phyloP scores from a whole-genome alignment of 257 asterid species.

The Jasminum sambac region DNA sequence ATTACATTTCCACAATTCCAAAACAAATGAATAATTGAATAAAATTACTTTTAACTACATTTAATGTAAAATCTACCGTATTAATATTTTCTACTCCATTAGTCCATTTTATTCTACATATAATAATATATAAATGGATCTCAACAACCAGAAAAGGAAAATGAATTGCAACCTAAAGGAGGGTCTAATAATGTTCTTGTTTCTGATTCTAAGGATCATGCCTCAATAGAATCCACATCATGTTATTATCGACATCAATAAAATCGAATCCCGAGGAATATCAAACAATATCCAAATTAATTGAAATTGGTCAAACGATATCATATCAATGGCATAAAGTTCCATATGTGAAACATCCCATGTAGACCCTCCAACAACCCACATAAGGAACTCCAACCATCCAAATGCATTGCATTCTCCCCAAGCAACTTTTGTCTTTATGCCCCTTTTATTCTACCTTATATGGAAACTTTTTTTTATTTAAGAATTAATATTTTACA shows the following conservation, averaged over 20 bases:
- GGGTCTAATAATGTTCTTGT: not conserved
- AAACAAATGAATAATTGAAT: too few species aligned
- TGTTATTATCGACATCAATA: not conserved
- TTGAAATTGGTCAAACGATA: not conserved
- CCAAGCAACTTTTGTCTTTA: not conserved
- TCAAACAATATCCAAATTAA: not conserved
- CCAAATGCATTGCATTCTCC: not conserved
- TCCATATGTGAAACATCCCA: not conserved
- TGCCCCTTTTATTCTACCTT: too few species aligned
- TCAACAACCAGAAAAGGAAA: too few species aligned
- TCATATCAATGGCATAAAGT: not conserved
- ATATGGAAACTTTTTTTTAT: not conserved
- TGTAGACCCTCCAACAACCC: not conserved
- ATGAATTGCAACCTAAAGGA: not conserved
- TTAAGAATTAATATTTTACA: too few species aligned
- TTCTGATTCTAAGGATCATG: not conserved
- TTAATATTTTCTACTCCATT: too few species aligned
- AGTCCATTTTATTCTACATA: too few species aligned
- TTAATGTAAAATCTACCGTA: too few species aligned
- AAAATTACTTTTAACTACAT: too few species aligned
- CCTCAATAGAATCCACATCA: not conserved
- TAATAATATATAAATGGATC: too few species aligned
- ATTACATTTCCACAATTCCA: too few species aligned
- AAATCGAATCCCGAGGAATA: conserved; percentile 2
- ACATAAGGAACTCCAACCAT: not conserved